phyloP scores from a whole-genome alignment of 1,284 basidiomycete species.

The Papiliotrema laurentii region DNA sequence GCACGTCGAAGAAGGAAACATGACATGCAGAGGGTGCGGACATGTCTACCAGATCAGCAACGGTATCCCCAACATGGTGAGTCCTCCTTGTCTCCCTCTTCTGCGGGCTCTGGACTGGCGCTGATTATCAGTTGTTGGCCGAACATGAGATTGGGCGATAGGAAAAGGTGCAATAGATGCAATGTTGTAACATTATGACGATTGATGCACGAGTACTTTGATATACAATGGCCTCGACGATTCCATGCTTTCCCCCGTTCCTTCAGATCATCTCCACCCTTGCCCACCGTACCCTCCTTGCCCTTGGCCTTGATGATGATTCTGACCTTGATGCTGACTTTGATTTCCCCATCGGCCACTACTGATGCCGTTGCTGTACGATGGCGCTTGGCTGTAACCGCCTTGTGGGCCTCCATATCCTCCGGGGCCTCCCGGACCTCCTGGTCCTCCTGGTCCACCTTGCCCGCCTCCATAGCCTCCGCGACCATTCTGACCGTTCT shows the following conservation, averaged over 20 bases:
- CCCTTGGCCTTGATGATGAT: background rate
- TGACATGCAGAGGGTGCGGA: conserved; percentile 89
- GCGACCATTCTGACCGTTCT: background rate
- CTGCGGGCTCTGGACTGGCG: no score
- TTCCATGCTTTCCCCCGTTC: background rate
- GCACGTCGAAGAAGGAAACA: conserved; percentile 84
- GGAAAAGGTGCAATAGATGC: background rate
- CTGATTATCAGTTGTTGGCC: conserved; percentile 78
- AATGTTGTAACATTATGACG: conserved; percentile 18
- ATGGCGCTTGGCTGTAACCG: background rate
- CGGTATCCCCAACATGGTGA: conserved; percentile 97
- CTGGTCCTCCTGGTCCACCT: conserved; percentile 4
- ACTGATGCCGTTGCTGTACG: conserved; percentile 4
- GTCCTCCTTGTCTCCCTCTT: conserved; percentile 34
- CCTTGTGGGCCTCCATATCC: conserved; percentile 2
- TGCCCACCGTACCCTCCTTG: background rate
- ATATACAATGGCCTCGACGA: background rate
- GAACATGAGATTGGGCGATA: conserved; percentile 72
- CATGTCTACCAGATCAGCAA: conserved; percentile 88
- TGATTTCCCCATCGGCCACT: background rate
- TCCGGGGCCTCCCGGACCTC: conserved; percentile 1
- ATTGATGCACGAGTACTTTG: no score
- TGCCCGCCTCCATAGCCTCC: conserved; percentile 1
- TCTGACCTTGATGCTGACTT: background rate
- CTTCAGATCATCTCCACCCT: background rate